Conservation (phyloP, 202 grass and related monocot genomes). For the Panicum virgatum region DNA sequence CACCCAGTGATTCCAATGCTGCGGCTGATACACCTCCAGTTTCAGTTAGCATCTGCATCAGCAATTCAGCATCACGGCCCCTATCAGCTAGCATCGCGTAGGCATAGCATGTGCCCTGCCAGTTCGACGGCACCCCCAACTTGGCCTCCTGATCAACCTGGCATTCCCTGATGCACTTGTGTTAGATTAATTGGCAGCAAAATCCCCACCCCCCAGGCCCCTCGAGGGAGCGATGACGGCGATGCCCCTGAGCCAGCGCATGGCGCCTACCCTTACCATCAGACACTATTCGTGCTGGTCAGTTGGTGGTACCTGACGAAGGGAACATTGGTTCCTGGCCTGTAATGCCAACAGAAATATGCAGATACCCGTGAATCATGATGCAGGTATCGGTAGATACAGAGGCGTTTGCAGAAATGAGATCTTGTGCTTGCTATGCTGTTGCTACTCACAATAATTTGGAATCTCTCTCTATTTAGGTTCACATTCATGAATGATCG, state of each 20-base stretch:
- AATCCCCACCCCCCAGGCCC: slow-evolving; percentile 24
- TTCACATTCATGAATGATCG: no score
- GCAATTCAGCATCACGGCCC: no score
- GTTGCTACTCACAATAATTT: not conserved
- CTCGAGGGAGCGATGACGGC: not conserved
- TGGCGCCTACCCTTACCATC: not conserved
- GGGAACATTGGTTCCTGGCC: not conserved
- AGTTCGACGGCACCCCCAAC: slow-evolving; percentile 31
- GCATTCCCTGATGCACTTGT: slow-evolving; percentile 26
- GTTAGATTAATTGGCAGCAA: slow-evolving; percentile 12
- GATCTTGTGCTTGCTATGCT: no score
- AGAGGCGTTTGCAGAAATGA: no score
- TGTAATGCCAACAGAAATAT: not conserved
- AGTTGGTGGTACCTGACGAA: no score
- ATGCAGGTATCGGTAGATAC: no score
- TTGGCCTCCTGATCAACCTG: slow-evolving; percentile 25
- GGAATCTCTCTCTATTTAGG: not conserved
- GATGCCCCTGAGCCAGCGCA: not conserved
- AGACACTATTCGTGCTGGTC: no score
- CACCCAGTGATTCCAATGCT: not conserved
- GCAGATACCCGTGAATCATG: not conserved
- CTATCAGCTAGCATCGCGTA: not conserved
- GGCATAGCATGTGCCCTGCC: slow-evolving; percentile 51
- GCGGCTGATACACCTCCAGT: not conserved
- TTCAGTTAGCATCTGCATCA: slow-evolving; percentile 13